Evolutionary conservation across 2,329 filamentous ascomycete genomes (phyloP).

Genomic region (Zasmidium citrigriseum): DNA sequence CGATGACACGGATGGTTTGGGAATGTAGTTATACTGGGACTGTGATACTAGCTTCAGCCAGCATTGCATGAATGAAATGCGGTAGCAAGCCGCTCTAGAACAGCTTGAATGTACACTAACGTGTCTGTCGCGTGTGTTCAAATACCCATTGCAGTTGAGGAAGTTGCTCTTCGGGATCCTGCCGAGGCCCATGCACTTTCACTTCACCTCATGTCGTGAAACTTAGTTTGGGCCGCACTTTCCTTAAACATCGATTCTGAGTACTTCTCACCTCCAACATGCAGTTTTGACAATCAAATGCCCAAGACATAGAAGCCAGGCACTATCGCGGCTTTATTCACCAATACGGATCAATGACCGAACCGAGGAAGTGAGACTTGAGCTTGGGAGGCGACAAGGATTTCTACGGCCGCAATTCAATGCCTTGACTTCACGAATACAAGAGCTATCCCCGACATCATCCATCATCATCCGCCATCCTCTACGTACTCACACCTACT

Average conservation of each 20-base stretch:
- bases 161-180: no score
- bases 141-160: no score
- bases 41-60: conserved; percentile 19
- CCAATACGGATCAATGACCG: neutral
- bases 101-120: no score
- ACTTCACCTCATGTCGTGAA: no score
- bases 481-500: neutral
- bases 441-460: neutral
- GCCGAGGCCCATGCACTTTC: no score
- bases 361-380: neutral
- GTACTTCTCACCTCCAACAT: neutral
- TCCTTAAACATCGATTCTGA: neutral
- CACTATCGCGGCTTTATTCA: neutral
- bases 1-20: neutral
- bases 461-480: neutral
- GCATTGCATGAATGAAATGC: conserved; percentile 6
- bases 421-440: neutral
- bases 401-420: neutral
- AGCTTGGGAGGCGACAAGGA: neutral
- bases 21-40: conserved; percentile 21
- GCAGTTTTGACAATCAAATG: neutral
- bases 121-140: no score
- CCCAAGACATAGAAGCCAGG: no score
- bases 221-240: neutral
- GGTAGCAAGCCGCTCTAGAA: neutral